Percentiles rank a stretch among this genome's conserved stretches.
Conservation (phyloP, 371 early-diverging fungal species). For the Mucor piriformis region DNA sequence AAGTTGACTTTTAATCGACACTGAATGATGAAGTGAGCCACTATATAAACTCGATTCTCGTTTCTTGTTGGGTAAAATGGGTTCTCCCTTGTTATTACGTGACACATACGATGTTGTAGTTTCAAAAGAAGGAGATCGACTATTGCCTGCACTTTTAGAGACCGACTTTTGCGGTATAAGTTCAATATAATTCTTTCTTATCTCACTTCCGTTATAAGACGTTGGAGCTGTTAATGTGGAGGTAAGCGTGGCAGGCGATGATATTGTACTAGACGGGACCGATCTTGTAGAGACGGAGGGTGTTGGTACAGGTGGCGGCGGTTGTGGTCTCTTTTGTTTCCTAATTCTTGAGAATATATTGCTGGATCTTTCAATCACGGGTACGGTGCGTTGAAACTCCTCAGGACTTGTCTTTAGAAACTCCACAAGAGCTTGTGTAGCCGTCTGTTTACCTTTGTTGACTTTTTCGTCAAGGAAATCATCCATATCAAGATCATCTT, state of each 20-base stretch:
- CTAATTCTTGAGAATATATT: conserved; percentile 37
- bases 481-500: conserved; percentile 21
- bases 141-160: conserved; percentile 22
- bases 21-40: conserved; percentile 38
- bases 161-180: conserved; percentile 26
- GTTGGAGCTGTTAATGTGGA: conserved; percentile 9
- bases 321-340: conserved; percentile 22
- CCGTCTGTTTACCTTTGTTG: conserved; percentile 11
- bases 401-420: conserved; percentile 54
- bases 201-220: conserved; percentile 18
- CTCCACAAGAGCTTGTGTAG: conserved; percentile 48
- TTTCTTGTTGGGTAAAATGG: conserved; percentile 40
- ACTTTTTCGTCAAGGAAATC: conserved; percentile 31
- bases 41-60: conserved; percentile 46
- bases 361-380: conserved; percentile 23
- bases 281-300: conserved; percentile 12
- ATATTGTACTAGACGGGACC: conserved; percentile 25
- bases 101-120: conserved; percentile 20
- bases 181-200: conserved; percentile 38
- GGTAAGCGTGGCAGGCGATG: conserved; percentile 6
- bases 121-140: conserved; percentile 24
- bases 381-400: conserved; percentile 36
- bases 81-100: conserved; percentile 27
- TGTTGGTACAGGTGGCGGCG: background rate
- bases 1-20: conserved; percentile 29